phyloP scores from a whole-genome alignment of 331 rosid species.

The Quercus tomentella region DNA sequence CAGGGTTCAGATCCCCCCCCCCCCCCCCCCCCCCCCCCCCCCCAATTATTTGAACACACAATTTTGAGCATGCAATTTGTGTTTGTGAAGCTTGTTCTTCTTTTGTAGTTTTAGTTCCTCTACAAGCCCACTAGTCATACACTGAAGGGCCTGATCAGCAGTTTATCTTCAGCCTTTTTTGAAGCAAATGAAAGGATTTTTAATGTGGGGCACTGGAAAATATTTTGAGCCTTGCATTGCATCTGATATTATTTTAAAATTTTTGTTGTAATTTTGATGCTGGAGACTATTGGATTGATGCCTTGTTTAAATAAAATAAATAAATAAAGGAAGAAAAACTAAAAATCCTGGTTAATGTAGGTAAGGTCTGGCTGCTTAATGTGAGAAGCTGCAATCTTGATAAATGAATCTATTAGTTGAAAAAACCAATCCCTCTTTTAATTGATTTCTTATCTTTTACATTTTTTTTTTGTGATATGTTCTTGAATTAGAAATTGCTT shows the following conservation, averaged over 20 bases:
- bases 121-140: not conserved
- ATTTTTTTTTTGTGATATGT: not conserved
- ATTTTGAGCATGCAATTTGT: no score
- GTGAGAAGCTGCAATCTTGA: not conserved
- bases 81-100: not conserved
- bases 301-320: not conserved
- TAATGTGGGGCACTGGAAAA: not conserved
- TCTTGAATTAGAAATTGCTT: not conserved
- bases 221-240: not conserved
- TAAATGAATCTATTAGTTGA: not conserved
- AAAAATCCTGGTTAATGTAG: not conserved
- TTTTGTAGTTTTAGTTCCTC: not conserved
- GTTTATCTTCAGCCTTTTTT: not conserved
- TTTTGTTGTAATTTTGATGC: not conserved
- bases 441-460: not conserved
- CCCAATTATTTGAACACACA: no score
- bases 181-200: not conserved
- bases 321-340: not conserved
- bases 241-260: no score
- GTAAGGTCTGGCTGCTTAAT: not conserved
- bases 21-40: no score
- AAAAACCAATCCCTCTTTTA: not conserved
- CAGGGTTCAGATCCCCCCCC: no score
- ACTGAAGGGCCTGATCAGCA: not conserved
- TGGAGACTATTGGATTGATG: not conserved